These are phyloP conservation scores for Penicillium hesseltinei DNA, from an alignment of 2,329 filamentous ascomycete genomes.

Conservation along the genomic window DNA sequence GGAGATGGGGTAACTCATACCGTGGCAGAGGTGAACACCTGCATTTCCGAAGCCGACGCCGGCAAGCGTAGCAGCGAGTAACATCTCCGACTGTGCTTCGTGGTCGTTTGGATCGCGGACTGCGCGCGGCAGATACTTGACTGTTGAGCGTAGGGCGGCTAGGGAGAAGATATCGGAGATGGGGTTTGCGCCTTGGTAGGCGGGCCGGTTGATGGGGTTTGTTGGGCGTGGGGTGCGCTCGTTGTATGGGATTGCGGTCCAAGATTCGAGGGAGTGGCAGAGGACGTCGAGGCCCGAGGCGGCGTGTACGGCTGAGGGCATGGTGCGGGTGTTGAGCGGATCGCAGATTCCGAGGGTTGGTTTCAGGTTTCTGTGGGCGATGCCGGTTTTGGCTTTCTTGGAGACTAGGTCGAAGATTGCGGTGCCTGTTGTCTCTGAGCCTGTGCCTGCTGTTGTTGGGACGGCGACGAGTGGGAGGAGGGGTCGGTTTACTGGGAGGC, in stretches of 20 bases:
- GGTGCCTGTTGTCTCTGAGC: constrained; percentile 93
- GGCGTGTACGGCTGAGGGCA: constrained; percentile 92
- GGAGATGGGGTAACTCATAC: constrained; percentile 97
- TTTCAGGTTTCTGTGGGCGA: constrained; percentile 93
- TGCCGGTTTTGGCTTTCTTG: constrained; percentile 89
- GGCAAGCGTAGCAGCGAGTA: constrained; percentile 88
- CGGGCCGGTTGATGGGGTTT: constrained; percentile 87
- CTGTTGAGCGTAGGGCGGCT: constrained; percentile 74
- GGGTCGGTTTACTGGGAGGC: constrained; percentile 68
- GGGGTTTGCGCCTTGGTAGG: constrained; percentile 95
- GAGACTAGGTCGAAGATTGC: constrained; percentile 95
- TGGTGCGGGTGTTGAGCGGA: constrained; percentile 87
- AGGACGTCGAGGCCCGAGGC: constrained; percentile 90
- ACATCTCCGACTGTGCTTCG: constrained; percentile 93
- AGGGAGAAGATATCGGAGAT: constrained; percentile 97
- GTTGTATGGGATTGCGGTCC: constrained; percentile 94
- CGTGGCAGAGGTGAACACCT: constrained; percentile 83
- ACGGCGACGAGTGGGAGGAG: constrained; percentile 77
- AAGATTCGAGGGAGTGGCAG: constrained; percentile 92
- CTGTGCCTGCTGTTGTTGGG: constrained; percentile 81
- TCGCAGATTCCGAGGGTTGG: constrained; percentile 86
- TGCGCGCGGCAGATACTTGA: constrained; percentile 88
- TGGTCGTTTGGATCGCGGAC: constrained; percentile 84
- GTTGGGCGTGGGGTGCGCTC: constrained; percentile 78
- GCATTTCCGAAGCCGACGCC: constrained; percentile 98